Percentiles rank a stretch among this genome's conserved stretches.
phyloP scores from a whole-genome alignment of 768 basidiomycete species.

The Candolleomyces eurysporus region DNA sequence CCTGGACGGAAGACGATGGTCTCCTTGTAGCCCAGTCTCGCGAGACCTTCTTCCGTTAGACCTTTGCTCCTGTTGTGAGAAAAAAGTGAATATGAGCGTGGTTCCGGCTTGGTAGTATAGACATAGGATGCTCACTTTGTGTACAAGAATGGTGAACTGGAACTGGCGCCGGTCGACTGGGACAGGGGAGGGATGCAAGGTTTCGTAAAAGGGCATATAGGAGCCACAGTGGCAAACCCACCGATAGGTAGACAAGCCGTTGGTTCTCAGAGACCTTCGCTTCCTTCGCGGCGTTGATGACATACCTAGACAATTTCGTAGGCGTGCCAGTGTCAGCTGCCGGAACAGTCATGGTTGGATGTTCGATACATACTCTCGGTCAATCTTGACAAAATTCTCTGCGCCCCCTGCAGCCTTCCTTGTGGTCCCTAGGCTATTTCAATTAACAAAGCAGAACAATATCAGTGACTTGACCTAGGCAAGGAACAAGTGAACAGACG shows the following conservation, averaged over 20 bases:
- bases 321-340: background rate
- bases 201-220: background rate
- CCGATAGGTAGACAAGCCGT: constrained; percentile 70
- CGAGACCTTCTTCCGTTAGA: constrained; percentile 66
- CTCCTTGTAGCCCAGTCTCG: constrained; percentile 66
- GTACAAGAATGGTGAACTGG: constrained; percentile 53
- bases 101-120: background rate
- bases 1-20: constrained; percentile 70
- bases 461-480: background rate
- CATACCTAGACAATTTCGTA: constrained; percentile 47
- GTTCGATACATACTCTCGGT: constrained; percentile 55
- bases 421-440: constrained; percentile 61
- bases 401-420: constrained; percentile 58
- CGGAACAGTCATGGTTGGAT: background rate
- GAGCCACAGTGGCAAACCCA: constrained; percentile 25
- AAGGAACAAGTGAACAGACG: constrained; percentile 18
- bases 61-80: constrained; percentile 59
- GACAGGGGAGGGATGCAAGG: background rate
- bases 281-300: constrained; percentile 68
- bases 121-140: constrained; percentile 31
- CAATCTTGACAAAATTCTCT: constrained; percentile 72
- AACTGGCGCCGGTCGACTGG: constrained; percentile 49
- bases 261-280: constrained; percentile 57
- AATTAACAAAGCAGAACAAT: background rate
- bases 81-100: background rate